Conservation (phyloP, 352 stramenopile genomes). For the Phytopythium kandeliae region DNA sequence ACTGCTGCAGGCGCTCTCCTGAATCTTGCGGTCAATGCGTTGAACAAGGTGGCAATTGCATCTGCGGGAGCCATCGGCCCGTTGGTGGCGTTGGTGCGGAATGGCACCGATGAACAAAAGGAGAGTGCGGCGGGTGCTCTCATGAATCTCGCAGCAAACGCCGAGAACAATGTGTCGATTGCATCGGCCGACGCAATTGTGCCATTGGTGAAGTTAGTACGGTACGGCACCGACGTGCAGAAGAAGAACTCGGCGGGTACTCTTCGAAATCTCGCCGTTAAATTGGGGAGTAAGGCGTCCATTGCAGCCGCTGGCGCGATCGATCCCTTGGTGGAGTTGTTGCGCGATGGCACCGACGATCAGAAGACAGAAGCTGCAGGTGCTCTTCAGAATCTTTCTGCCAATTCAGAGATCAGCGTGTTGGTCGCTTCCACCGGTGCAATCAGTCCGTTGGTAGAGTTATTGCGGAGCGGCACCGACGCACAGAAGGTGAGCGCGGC, state of each 20-base stretch:
- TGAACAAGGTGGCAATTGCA: not conserved
- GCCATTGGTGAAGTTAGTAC: not conserved
- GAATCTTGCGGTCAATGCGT: not conserved
- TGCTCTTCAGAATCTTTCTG: too few relatives aligned
- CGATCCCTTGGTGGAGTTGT: too few relatives aligned
- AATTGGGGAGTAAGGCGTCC: not conserved
- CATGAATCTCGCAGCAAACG: not conserved
- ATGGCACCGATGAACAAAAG: not conserved
- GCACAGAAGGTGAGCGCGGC: not conserved
- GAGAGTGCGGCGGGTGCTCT: not conserved
- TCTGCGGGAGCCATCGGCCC: not conserved
- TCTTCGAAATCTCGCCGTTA: not conserved
- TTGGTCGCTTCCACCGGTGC: not conserved
- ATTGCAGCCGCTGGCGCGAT: not conserved
- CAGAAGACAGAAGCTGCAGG: too few relatives aligned
- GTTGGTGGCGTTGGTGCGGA: not conserved
- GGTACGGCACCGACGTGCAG: not conserved
- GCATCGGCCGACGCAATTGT: not conserved
- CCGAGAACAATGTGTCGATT: not conserved
- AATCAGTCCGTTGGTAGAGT: not conserved
- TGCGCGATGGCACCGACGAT: too few relatives aligned
- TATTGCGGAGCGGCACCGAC: not conserved
- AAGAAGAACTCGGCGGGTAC: not conserved
- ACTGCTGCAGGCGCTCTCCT: not conserved
- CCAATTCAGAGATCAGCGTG: too few relatives aligned